Evolutionary conservation across 2,329 filamentous ascomycete genomes (phyloP), one percentile per base, ranked within the genome.

Genomic region (Neophaeococcomyces aloes): DNA sequence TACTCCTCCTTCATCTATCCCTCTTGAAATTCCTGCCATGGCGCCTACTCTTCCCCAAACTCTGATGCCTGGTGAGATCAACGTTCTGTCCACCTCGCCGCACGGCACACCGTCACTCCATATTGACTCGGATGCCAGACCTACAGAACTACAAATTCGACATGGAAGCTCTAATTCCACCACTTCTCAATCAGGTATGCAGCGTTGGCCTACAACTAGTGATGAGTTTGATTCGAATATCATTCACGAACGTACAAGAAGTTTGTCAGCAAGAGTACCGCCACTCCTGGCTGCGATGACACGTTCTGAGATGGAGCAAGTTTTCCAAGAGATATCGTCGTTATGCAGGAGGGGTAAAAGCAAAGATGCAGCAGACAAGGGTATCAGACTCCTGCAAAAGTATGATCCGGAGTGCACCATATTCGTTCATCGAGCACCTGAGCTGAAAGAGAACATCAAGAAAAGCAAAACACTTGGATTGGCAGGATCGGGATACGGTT

Each of bases 391-490:
- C 15, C 39, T 53, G 3, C 44, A 50, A 15, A 47, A 39, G n/a
- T 53, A 53, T 44, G 45, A 47, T 15, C 47, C 46, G 13, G 44
- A 42, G 10, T 37, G 18, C 10, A 30, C 33, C 7, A 44, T 47
- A 19, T 48, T 52, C 34, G 36, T 52, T n/a, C 48, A 49, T 40
- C 49, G 51, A 2, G 45, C 40, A 15, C 21, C 40, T 11, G 49
- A 52, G 21, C 32, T 53, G 17, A 47, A 48, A 30, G 47, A 49
- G 15, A 52, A 50, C 23, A 49, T 53, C 15, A 46, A 47, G 25
- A 44, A 38, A 23, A 27, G 41, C 27, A 32, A 29, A n/a, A 37
- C 25, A 2, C 30, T 37, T 7, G 51, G 51, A 2, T 38, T 53
- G 31, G 45, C 51, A 3, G 44, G 43, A 8, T 50, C 51, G 2